Base-by-base conservation (phyloP, 139 green algal species). In the Gonium pectorale region DNA sequence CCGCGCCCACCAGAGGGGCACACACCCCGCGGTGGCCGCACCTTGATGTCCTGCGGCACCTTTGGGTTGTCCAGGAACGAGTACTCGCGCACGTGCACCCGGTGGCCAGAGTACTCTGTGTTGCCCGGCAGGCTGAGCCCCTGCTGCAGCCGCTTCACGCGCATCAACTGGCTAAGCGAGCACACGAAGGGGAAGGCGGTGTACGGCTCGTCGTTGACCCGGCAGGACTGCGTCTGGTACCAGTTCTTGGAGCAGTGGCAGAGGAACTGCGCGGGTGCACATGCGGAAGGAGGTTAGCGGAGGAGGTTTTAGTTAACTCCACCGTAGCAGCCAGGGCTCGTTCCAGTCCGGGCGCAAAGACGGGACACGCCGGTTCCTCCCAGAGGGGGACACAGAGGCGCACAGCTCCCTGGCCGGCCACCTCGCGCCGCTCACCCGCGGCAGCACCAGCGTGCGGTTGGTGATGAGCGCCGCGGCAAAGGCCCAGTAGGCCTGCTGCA, bases 211-310 rank as follows among this genome's bases (percentile, higher is more conserved):
- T 78, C 27, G 59, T 86, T 86, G 78, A 89, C 86, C 31, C 85
- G 79, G 62, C 85, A 89, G 3, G 62, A 17, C 46, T 86, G 78
- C 4, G 85, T 89, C 62, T 83, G 78, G 78, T 89, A 89, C 86
- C 86, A 90, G 80, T 87, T 87, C 56, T 85, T 86, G 43, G 81
- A 74, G 67, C 81, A 88, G 67, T 79, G 80, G 74, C 86, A 90
- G 35, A 83, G 81, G 81, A 86, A 90, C 46, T 67, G 70, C 17
- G 69, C 46, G n/a, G n/a, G n/a, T n/a, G n/a, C n/a, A n/a, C n/a
- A n/a, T n/a, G n/a, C n/a, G n/a, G n/a, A n/a, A n/a, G n/a, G n/a
- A n/a, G n/a, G n/a, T n/a, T n/a, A n/a, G n/a, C n/a, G n/a, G n/a
- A n/a, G n/a, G n/a, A n/a, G n/a, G n/a, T n/a, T n/a, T n/a, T n/a